Evolutionary conservation across 2,329 filamentous ascomycete genomes (phyloP), one percentile per base, ranked within the genome.

Genomic region (Cladorrhinum sp.): DNA sequence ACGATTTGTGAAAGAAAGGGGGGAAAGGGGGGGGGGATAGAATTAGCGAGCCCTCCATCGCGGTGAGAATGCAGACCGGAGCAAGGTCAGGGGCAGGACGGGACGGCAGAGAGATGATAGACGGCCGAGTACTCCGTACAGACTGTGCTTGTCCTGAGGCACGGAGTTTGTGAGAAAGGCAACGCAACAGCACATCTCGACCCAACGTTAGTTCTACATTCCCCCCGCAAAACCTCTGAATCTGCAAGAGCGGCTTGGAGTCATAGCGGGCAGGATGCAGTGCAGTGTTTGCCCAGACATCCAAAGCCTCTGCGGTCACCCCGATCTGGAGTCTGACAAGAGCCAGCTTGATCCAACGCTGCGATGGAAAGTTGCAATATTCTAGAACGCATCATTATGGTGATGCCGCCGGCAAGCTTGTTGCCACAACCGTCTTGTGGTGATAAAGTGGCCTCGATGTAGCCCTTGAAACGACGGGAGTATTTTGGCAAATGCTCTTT

Each of bases 251-350:
- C 30, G 59, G 60, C 20, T 46, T 55, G 56, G 16, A 28, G 58
- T 65, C 62, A 65, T 58, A 64, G 62, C 65, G 62, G 64, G 56
- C 52, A 65, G 62, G 52, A 64, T 53, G 59, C 36, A 62, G 55
- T 20, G 54, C 54, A 18, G 58, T 46, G 42, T 60, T 61, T 64
- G 54, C 24, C 49, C 23, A 42, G 46, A 51, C 21, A 28, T 36
- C 21, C 20, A 26, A n/a, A 54, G 51, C 56, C 42, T 42, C 55
- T 49, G 64, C 50, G 42, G 62, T 53, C 53, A 57, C 42, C 21
- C 20, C 50, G 48, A 18, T 14, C 42, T 12, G 50, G 2, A 20
- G 57, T 9, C 16, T 54, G 24, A 49, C 54, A 62, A 59, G 14
- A 55, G 65, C 30, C 63, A 30, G 55, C 63, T 67, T 67, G 12